Evolutionary conservation across 352 stramenopile species (phyloP), one percentile per base, ranked within the genome.

Genomic region (Saprolegnia diclina): DNA sequence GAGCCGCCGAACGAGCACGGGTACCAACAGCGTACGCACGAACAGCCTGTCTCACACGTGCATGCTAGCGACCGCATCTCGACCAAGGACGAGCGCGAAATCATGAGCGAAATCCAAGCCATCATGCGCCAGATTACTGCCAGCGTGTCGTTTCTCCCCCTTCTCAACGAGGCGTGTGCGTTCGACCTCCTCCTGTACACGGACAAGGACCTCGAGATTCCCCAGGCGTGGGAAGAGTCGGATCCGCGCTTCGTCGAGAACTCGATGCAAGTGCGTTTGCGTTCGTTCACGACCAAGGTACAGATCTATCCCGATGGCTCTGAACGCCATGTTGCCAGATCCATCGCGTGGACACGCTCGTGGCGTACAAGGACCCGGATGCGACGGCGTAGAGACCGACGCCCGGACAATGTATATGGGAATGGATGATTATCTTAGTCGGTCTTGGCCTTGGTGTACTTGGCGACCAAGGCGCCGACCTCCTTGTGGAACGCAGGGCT

Each of bases 61-160:
- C 11, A 50, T 64, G 53, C 11, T 21, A 71, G 37, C 5, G 53
- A 22, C 3, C 32, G 26, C 13, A 53, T 52, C 16, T 50, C 68
- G 35, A 79, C 72, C 18, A 97, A 97, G 71, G 72, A 86, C 6
- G 74, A 86, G 44, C 97, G 97, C 71, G 92, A 98, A 67, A 98
- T 99, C 76, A 97, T 97, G 81, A 83, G 91, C 29, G 97, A 99
- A 74, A 99, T 99, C 65, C 96, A 99, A 78, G 95, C 97, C 9
- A 99, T 99, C 71, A 99, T 99, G 75, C 92, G 97, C 24, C 97
- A 99, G 83, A 99, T 99, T 75, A 99, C 97, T 22, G 96, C 96
- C 13, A 96, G 84, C 59, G 95, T 99, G n/a, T 99, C 97, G 9
- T 99, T 99, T 77, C 77, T 99, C 38, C 97, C 97, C 50, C 80